Percentiles rank a stretch among this genome's conserved stretches.
These are phyloP conservation scores for Stygiomarasmius scandens DNA, from an alignment of 1,284 basidiomycete genomes.

Conservation along the genomic window DNA sequence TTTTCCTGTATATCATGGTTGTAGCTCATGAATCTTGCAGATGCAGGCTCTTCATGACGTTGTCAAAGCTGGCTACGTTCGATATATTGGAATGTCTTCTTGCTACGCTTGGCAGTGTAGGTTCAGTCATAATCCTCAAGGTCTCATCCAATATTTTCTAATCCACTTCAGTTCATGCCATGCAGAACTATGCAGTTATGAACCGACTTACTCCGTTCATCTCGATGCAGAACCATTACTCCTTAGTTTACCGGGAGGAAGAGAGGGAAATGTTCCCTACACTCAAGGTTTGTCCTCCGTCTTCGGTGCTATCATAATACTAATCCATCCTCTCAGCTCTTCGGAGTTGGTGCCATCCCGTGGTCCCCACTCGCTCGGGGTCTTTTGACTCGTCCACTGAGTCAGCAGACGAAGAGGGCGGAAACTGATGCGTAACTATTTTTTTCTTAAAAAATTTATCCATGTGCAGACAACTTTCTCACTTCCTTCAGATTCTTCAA, in stretches of 20 bases:
- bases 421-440: constrained; percentile 2
- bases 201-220: constrained; percentile 69
- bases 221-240: constrained; percentile 73
- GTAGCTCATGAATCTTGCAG: constrained; percentile 23
- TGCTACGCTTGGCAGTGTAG: constrained; percentile 50
- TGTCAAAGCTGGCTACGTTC: constrained; percentile 62
- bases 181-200: constrained; percentile 53
- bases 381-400: constrained; percentile 43
- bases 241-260: constrained; percentile 63
- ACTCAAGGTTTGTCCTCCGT: constrained; percentile 39
- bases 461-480: too few relatives aligned
- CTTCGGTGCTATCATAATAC: background rate
- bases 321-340: background rate
- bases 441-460: too few relatives aligned
- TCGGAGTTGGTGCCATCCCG: constrained; percentile 44
- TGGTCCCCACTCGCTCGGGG: constrained; percentile 58
- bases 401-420: constrained; percentile 8
- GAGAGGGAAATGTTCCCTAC: constrained; percentile 72
- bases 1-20: constrained; percentile 4
- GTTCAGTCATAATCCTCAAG: constrained; percentile 14
- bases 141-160: constrained; percentile 15
- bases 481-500: too few relatives aligned
- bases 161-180: constrained; percentile 40
- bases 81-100: constrained; percentile 70
- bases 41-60: constrained; percentile 74